phyloP scores from a whole-genome alignment of 1,139 yeast genomes.

The Taphrina deformans region DNA sequence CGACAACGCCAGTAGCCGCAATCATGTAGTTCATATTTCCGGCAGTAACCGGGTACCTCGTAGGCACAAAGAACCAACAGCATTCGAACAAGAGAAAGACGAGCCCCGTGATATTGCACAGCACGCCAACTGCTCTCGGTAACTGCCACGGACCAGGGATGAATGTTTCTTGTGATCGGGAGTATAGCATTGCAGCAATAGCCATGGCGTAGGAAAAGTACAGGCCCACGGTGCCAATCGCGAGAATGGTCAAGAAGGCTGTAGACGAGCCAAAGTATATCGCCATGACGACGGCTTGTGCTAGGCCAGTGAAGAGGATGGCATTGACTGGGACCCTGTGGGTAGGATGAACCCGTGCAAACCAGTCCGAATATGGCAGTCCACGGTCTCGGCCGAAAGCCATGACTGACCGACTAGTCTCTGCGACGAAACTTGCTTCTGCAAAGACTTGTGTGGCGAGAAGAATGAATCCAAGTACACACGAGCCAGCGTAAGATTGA shows the following conservation, averaged over 20 bases:
- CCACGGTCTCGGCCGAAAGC: slow-evolving; percentile 87
- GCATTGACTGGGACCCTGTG: slow-evolving; percentile 70
- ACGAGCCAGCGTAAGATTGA: slow-evolving; percentile 55
- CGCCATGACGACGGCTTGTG: slow-evolving; percentile 62
- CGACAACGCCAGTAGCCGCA: slow-evolving; percentile 48
- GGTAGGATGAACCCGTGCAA: slow-evolving; percentile 66
- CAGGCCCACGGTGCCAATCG: slow-evolving; percentile 77
- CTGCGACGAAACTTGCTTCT: slow-evolving; percentile 70
- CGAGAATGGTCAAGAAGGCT: slow-evolving; percentile 82
- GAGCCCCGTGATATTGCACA: slow-evolving; percentile 58
- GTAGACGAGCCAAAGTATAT: slow-evolving; percentile 65
- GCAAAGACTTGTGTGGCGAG: slow-evolving; percentile 74
- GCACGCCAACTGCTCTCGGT: slow-evolving; percentile 57
- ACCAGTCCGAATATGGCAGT: slow-evolving; percentile 61
- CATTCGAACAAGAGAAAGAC: slow-evolving; percentile 64
- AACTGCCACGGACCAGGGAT: slow-evolving; percentile 72
- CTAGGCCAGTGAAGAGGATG: slow-evolving; percentile 63
- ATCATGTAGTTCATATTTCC: slow-evolving; percentile 73
- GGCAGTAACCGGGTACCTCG: slow-evolving; percentile 64
- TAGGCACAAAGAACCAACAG: slow-evolving; percentile 69
- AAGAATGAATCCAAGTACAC: slow-evolving; percentile 64
- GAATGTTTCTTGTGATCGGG: slow-evolving; percentile 58
- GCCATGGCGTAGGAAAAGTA: slow-evolving; percentile 80
- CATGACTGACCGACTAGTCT: slow-evolving; percentile 78
- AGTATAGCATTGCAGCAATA: slow-evolving; percentile 60